Percentiles rank a stretch among this genome's conserved stretches.
These are phyloP conservation scores for Allium sativum DNA, from an alignment of 106 monocot genomes.

Conservation along the genomic window DNA sequence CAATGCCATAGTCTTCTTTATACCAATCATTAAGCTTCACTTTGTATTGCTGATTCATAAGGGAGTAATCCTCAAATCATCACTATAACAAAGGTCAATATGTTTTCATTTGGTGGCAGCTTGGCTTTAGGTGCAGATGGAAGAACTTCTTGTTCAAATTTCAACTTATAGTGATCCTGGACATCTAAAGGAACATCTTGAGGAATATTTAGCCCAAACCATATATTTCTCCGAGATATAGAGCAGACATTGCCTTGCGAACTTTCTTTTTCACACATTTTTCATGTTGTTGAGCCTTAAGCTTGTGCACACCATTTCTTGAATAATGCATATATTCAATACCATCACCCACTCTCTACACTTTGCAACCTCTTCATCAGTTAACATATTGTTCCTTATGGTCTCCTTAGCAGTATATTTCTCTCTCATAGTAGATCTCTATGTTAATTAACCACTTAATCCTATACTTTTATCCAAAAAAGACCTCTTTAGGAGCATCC, in stretches of 20 bases:
- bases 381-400: constrained; percentile 7
- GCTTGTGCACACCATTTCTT: constrained; percentile 26
- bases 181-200: constrained; percentile 12
- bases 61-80: neutral
- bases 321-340: constrained; percentile 31
- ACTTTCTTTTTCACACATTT: constrained; percentile 22
- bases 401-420: constrained; percentile 7
- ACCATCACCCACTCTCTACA: constrained; percentile 59
- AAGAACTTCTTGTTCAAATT: constrained; percentile 30
- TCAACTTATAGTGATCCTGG: constrained; percentile 16
- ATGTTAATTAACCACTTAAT: too few species aligned
- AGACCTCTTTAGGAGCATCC: neutral
- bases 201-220: constrained; percentile 7
- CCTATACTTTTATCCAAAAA: neutral
- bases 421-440: constrained; percentile 7
- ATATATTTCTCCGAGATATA: constrained; percentile 12
- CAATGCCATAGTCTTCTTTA: neutral
- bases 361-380: constrained; percentile 29
- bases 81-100: neutral
- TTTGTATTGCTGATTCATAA: constrained; percentile 3
- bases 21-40: neutral
- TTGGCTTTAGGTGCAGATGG: constrained; percentile 8
- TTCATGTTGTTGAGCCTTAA: constrained; percentile 15
- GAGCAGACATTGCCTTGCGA: constrained; percentile 14
- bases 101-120: neutral